Evolutionary conservation across 148 eudicot genomes (phyloP).

Genomic region (Silene latifolia): DNA sequence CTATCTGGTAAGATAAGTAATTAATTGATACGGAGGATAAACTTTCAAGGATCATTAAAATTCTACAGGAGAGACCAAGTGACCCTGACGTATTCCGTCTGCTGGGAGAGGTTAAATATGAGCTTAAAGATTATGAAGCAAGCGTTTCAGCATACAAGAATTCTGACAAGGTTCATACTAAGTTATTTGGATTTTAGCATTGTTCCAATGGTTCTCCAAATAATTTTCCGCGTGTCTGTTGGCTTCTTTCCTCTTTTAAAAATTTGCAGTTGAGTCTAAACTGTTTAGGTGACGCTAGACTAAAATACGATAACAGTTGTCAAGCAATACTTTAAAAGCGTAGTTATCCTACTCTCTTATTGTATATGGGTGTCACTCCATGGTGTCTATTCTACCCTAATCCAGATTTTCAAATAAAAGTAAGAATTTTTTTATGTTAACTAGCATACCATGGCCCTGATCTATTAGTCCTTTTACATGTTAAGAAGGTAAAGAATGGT

Average conservation of each 20-base stretch:
- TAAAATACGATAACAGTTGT: background rate
- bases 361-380: too few relatives aligned
- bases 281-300: background rate
- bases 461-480: background rate
- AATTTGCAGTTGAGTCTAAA: background rate
- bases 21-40: conserved; percentile 7
- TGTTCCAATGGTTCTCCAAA: conserved; percentile 1
- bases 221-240: background rate
- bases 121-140: conserved; percentile 81
- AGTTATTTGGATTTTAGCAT: conserved; percentile 13
- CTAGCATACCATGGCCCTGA: background rate
- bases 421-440: background rate
- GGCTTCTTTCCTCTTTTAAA: background rate
- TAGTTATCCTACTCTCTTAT: too few relatives aligned
- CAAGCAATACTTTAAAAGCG: too few relatives aligned
- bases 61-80: conserved; percentile 64
- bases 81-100: conserved; percentile 87
- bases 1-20: conserved; percentile 11
- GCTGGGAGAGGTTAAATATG: conserved; percentile 85
- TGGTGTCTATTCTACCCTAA: too few relatives aligned
- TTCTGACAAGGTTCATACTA: conserved; percentile 57
- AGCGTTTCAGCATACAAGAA: conserved; percentile 81
- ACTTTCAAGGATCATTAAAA: conserved; percentile 12
- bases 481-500: background rate
- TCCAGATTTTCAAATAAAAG: background rate